phyloP scores from a whole-genome alignment of 768 basidiomycete genomes.

The Paxillus involutus region DNA sequence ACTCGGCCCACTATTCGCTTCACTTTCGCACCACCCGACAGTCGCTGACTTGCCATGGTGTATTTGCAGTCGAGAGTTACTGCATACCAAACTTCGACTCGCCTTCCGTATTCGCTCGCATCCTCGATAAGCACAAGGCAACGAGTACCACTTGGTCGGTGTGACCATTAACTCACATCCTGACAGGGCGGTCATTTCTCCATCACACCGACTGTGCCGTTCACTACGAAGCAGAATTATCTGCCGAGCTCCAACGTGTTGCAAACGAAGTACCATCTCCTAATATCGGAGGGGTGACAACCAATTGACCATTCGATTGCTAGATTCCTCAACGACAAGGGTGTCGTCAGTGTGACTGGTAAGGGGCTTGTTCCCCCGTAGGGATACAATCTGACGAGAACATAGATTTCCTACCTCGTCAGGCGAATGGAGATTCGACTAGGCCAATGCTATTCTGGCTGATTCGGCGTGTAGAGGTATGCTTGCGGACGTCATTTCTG shows the following conservation, averaged over 20 bases:
- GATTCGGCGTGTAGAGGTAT: slow-evolving; percentile 74
- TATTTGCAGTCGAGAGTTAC: slow-evolving; percentile 75
- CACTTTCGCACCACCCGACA: not conserved
- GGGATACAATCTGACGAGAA: slow-evolving; percentile 5
- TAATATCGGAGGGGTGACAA: not conserved
- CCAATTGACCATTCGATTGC: not conserved
- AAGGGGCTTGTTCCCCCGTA: slow-evolving; percentile 1
- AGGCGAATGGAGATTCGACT: slow-evolving; percentile 33
- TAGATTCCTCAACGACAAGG: slow-evolving; percentile 81
- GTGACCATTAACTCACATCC: slow-evolving; percentile 3
- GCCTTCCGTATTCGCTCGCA: slow-evolving; percentile 87
- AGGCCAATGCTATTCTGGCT: slow-evolving; percentile 83
- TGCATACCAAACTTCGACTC: slow-evolving; percentile 94
- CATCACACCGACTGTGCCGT: slow-evolving; percentile 69
- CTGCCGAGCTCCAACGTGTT: slow-evolving; percentile 81
- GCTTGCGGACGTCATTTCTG: not conserved
- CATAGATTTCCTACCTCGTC: slow-evolving; percentile 80
- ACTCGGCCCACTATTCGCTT: not conserved
- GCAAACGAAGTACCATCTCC: slow-evolving; percentile 63
- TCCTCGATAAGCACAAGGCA: slow-evolving; percentile 80
- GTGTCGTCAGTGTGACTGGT: slow-evolving; percentile 85
- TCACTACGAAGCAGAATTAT: slow-evolving; percentile 80
- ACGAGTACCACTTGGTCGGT: not conserved
- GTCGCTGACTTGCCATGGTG: slow-evolving; percentile 4
- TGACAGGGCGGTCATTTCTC: slow-evolving; percentile 86